Conservation (phyloP, 495 filamentous ascomycete species). For the Daldinia loculata region DNA sequence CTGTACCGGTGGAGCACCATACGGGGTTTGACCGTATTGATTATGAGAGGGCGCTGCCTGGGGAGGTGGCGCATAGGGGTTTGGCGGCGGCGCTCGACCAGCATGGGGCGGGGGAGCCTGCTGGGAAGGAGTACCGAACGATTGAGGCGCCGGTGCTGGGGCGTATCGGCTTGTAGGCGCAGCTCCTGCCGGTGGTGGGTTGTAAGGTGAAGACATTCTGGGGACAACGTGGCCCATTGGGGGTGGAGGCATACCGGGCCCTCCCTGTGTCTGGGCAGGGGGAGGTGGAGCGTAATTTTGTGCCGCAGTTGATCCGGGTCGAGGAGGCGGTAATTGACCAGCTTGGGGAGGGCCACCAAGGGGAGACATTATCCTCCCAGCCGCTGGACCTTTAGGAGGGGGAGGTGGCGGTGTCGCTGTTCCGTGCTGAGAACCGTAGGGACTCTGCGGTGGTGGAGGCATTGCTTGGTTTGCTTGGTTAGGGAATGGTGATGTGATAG, state of each 20-base stretch:
- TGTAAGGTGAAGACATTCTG: slow-evolving; percentile 87
- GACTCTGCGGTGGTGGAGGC: slow-evolving; percentile 60
- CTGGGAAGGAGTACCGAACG: slow-evolving; percentile 61
- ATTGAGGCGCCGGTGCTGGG: slow-evolving; percentile 73
- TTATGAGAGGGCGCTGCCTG: slow-evolving; percentile 51
- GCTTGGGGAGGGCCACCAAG: slow-evolving; percentile 59
- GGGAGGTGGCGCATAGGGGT: slow-evolving; percentile 68
- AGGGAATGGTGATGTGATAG: slow-evolving; percentile 73
- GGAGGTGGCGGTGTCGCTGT: slow-evolving; percentile 43
- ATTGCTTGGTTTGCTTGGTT: slow-evolving; percentile 63
- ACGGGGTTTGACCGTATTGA: slow-evolving; percentile 58
- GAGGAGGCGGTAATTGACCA: slow-evolving; percentile 56
- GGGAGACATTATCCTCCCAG: slow-evolving; percentile 63
- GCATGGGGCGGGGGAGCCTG: slow-evolving; percentile 50
- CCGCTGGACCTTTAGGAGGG: slow-evolving; percentile 62
- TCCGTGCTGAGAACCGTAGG: slow-evolving; percentile 39
- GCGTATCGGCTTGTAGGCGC: slow-evolving; percentile 86
- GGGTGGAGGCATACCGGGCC: slow-evolving; percentile 50
- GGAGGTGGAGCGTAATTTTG: slow-evolving; percentile 78
- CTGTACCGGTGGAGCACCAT: slow-evolving; percentile 37
- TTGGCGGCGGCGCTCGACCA: slow-evolving; percentile 55
- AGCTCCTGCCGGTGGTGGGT: slow-evolving; percentile 76
- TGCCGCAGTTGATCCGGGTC: slow-evolving; percentile 68
- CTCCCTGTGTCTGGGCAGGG: slow-evolving; percentile 52
- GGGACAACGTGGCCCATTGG: slow-evolving; percentile 65